Evolutionary conservation across 2,329 filamentous ascomycete species (phyloP).

Genomic region (Penicillium sp.): DNA sequence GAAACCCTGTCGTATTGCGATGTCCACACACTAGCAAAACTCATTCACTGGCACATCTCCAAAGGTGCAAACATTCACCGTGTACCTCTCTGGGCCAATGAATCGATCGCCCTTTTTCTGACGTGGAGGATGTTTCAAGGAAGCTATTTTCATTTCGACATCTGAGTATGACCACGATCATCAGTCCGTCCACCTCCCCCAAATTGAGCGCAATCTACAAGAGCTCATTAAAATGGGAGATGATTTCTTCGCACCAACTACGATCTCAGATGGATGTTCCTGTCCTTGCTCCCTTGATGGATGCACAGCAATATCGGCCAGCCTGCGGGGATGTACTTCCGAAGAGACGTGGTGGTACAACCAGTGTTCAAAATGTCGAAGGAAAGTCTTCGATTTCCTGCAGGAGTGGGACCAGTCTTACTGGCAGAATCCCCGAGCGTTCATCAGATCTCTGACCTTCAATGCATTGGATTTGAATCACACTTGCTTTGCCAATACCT

Average conservation of each 20-base stretch:
- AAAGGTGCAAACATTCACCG: neutral
- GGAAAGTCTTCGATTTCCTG: neutral
- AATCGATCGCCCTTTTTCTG: neutral
- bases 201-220: neutral
- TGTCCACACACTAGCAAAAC: no score
- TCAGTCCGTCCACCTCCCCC: neutral
- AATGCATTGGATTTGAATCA: constrained; percentile 11
- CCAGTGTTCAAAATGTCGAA: neutral
- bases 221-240: neutral
- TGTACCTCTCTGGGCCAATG: neutral
- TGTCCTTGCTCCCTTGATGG: constrained; percentile 10
- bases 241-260: neutral
- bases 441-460: constrained; percentile 13
- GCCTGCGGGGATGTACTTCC: neutral
- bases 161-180: no score
- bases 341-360: no score
- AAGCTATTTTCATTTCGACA: neutral
- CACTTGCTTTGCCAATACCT: neutral
- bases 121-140: neutral
- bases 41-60: neutral
- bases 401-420: neutral
- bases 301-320: constrained; percentile 8
- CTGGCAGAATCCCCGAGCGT: neutral
- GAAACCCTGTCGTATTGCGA: neutral
- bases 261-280: constrained; percentile 7